Evolutionary conservation across 2,329 filamentous ascomycete species (phyloP).

Genomic region (Diaporthe sp.): DNA sequence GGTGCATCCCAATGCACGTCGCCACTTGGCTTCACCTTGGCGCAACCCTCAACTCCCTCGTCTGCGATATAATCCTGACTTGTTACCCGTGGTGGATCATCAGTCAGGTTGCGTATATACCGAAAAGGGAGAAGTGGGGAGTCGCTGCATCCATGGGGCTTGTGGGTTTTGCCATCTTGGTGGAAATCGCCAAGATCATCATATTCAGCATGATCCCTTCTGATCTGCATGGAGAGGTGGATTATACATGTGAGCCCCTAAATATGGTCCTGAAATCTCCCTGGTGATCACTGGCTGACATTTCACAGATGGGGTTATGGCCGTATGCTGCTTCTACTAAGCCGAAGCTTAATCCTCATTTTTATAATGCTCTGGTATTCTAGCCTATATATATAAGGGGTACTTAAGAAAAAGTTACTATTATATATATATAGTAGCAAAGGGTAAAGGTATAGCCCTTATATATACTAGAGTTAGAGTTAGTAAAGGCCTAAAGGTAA

Average conservation of each 20-base stretch:
- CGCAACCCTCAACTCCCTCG: background rate
- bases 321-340: conserved; percentile 9
- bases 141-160: conserved; percentile 26
- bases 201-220: conserved; percentile 2
- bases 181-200: background rate
- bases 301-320: conserved; percentile 4
- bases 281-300: background rate
- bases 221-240: background rate
- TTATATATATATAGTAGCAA: no score
- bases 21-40: conserved; percentile 16
- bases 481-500: no score
- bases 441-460: no score
- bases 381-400: no score
- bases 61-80: conserved; percentile 26
- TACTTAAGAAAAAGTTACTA: no score
- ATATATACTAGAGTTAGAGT: no score
- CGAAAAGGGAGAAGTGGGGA: conserved; percentile 18
- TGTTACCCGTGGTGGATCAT: conserved; percentile 30
- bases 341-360: background rate
- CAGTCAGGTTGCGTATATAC: conserved; percentile 19
- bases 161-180: background rate
- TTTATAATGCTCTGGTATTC: no score
- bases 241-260: conserved; percentile 24
- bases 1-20: background rate
- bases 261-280: background rate